Conservation (phyloP, 129 eudicot species). For the Flaveria ramosissima region DNA sequence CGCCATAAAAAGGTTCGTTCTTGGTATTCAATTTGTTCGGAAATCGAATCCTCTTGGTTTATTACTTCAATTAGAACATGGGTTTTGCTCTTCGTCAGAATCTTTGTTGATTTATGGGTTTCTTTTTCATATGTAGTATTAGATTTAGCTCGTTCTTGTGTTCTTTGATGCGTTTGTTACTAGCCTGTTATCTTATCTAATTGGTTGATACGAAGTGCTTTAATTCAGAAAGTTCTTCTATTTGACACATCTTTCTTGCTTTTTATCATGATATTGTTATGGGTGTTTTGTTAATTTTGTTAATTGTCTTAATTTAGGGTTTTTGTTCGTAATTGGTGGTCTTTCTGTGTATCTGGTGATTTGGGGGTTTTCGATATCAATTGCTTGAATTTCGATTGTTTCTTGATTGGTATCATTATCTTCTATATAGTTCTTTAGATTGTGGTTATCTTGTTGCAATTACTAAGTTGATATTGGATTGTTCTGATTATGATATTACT, state of each 20-base stretch:
- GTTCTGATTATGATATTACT: conserved; percentile 16
- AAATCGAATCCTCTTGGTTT: conserved; percentile 1
- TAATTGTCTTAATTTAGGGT: conserved; percentile 13
- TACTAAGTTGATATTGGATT: background rate
- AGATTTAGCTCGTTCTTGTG: conserved; percentile 8
- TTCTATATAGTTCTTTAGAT: background rate
- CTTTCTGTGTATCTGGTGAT: background rate
- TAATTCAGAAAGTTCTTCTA: background rate
- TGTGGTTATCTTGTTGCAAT: conserved; percentile 5
- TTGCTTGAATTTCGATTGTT: background rate
- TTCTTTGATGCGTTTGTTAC: background rate
- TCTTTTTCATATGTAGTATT: background rate
- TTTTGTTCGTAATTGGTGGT: background rate
- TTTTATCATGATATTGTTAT: background rate
- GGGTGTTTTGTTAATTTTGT: conserved; percentile 18
- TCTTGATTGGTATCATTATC: conserved; percentile 7
- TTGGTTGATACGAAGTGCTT: background rate
- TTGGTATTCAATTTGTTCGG: background rate
- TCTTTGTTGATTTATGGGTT: conserved; percentile 19
- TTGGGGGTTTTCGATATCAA: background rate
- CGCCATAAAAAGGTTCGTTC: conserved; percentile 29
- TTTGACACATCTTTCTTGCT: conserved; percentile 7
- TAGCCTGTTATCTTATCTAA: too few relatives aligned
- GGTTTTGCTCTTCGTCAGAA: conserved; percentile 9
- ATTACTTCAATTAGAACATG: conserved; percentile 22